phyloP scores from a whole-genome alignment of 352 stramenopile genomes.

The Pythium inflatum region DNA sequence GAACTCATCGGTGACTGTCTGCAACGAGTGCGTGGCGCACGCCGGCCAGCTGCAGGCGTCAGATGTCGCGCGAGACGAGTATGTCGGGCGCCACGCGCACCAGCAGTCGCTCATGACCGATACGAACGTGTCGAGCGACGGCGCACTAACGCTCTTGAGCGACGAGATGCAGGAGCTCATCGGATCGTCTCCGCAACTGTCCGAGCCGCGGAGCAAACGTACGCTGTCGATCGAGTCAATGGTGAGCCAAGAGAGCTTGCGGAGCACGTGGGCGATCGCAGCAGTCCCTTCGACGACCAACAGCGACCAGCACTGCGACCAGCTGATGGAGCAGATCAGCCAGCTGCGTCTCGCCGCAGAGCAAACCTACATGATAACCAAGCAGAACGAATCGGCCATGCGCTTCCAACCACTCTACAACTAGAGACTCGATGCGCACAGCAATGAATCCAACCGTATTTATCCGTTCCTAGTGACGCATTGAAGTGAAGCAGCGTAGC shows the following conservation, averaged over 20 bases:
- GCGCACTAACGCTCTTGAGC: neutral
- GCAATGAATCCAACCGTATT: no score
- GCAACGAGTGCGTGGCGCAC: conserved; percentile 17
- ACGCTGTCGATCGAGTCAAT: conserved; percentile 12
- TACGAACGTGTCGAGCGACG: conserved; percentile 1
- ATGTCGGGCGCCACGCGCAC: conserved; percentile 7
- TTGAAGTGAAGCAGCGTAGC: no score
- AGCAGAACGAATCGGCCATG: conserved; percentile 31
- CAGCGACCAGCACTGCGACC: conserved; percentile 13
- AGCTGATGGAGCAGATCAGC: conserved; percentile 31
- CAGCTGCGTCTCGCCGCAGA: conserved; percentile 29
- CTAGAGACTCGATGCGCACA: no score
- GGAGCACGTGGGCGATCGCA: no score
- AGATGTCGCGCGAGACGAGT: conserved; percentile 22
- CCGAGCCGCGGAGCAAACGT: conserved; percentile 9
- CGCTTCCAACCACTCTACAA: conserved; percentile 3
- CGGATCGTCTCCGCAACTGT: neutral
- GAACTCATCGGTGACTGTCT: conserved; percentile 20
- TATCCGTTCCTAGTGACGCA: no score
- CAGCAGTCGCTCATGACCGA: conserved; percentile 31
- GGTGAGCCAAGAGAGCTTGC: no score
- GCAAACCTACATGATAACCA: conserved; percentile 32
- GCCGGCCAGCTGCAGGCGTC: conserved; percentile 15
- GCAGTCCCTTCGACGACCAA: no score
- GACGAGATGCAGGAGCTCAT: neutral